Evolutionary conservation across 2,329 filamentous ascomycete genomes (phyloP).

Genomic region (Fusarium sp.): DNA sequence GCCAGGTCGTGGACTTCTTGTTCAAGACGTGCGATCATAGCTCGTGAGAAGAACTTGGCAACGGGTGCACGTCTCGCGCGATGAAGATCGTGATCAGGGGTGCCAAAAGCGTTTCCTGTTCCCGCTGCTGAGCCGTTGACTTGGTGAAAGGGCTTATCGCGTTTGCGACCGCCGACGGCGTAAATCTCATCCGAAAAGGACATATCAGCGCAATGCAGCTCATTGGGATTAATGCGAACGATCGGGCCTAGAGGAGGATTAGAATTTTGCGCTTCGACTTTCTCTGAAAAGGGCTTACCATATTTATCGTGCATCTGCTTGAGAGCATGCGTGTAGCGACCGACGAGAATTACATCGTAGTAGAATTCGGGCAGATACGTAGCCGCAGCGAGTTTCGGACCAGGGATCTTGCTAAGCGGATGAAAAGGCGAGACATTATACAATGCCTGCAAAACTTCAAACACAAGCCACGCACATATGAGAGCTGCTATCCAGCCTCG

Average conservation of each 20-base stretch:
- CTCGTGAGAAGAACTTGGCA: conserved; percentile 13
- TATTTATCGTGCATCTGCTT: conserved; percentile 19
- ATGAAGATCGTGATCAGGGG: conserved; percentile 6
- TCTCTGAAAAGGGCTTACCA: not conserved
- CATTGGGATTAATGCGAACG: conserved; percentile 11
- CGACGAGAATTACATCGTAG: conserved; percentile 16
- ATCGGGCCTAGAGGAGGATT: not conserved
- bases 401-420: conserved; percentile 10
- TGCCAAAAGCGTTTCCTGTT: not conserved
- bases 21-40: conserved; percentile 6
- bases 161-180: conserved; percentile 17
- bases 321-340: conserved; percentile 17
- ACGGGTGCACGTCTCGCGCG: conserved; percentile 6
- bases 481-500: not conserved
- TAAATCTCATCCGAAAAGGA: conserved; percentile 17
- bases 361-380: conserved; percentile 22
- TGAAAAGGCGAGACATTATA: conserved; percentile 21
- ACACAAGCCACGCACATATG: not conserved
- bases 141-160: conserved; percentile 12
- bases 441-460: not conserved
- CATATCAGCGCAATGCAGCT: conserved; percentile 16
- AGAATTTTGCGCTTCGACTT: rapidly evolving
- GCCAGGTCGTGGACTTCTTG: conserved; percentile 4
- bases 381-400: conserved; percentile 11
- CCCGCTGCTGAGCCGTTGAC: conserved; percentile 10